These are phyloP conservation scores for Neurospora sp. DNA, from an alignment of 495 filamentous ascomycete genomes.

Conservation along the genomic window DNA sequence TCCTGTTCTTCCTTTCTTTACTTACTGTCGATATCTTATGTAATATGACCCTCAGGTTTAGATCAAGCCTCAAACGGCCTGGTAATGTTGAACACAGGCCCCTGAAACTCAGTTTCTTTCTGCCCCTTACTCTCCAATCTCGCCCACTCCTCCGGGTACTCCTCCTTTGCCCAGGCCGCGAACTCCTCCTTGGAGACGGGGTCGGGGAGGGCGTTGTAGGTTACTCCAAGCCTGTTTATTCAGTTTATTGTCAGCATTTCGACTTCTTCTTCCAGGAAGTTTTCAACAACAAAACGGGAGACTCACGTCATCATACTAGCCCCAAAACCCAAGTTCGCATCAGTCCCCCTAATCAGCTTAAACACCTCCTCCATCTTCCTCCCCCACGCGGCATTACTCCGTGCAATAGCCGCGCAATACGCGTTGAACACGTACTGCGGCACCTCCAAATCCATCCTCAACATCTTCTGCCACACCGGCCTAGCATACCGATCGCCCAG, in stretches of 20 bases:
- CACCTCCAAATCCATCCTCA: slow-evolving; percentile 64
- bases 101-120: slow-evolving; percentile 24
- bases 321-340: slow-evolving; percentile 50
- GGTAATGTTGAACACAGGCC: slow-evolving; percentile 32
- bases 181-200: slow-evolving; percentile 54
- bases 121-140: slow-evolving; percentile 44
- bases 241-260: background rate
- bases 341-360: slow-evolving; percentile 51
- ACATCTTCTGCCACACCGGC: slow-evolving; percentile 65
- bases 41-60: slow-evolving; percentile 1
- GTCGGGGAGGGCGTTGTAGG: slow-evolving; percentile 61
- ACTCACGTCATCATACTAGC: slow-evolving; percentile 66
- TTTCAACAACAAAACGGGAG: background rate
- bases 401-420: slow-evolving; percentile 64
- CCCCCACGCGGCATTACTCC: slow-evolving; percentile 18
- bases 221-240: slow-evolving; percentile 49
- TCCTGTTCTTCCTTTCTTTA: background rate
- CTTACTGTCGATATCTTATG: background rate
- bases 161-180: slow-evolving; percentile 56
- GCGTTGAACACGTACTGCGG: slow-evolving; percentile 58
- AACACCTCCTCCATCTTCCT: slow-evolving; percentile 57
- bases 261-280: background rate
- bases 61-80: slow-evolving; percentile 34
- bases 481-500: slow-evolving; percentile 56
- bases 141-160: slow-evolving; percentile 59